Percentiles rank a stretch among this genome's conserved stretches.
Conservation (phyloP, 805 yeast species). For the Nadsonia fulvescens region DNA sequence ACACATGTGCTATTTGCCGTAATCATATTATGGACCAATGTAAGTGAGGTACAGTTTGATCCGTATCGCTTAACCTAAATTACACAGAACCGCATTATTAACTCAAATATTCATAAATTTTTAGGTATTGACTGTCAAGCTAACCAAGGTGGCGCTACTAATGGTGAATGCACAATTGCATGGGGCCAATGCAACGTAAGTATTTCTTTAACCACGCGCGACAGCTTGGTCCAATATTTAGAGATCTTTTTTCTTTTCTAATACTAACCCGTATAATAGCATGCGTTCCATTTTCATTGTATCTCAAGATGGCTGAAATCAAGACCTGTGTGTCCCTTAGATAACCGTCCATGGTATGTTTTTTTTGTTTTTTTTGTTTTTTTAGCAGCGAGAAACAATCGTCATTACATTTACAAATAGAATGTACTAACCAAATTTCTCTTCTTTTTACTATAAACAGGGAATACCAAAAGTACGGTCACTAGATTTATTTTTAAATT, state of each 20-base stretch:
- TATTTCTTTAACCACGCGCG: neutral
- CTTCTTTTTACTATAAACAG: too few relatives aligned
- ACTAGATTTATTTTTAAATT: too few relatives aligned
- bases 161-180: slow-evolving; percentile 78
- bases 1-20: slow-evolving; percentile 94
- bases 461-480: too few relatives aligned
- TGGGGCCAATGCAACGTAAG: slow-evolving; percentile 77
- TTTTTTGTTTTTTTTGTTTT: slow-evolving; percentile 1
- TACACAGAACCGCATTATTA: neutral
- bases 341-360: slow-evolving; percentile 16
- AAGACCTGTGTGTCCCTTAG: slow-evolving; percentile 92
- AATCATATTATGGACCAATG: slow-evolving; percentile 97
- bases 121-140: slow-evolving; percentile 82
- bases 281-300: slow-evolving; percentile 97
- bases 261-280: too few relatives aligned
- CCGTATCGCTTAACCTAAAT: slow-evolving; percentile 20
- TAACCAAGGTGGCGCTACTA: slow-evolving; percentile 40
- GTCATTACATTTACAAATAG: too few relatives aligned
- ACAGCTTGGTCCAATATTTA: too few relatives aligned
- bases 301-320: slow-evolving; percentile 89
- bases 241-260: too few relatives aligned
- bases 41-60: too few relatives aligned
- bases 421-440: too few relatives aligned
- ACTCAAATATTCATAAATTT: slow-evolving; percentile 3
- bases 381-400: too few relatives aligned